A percentile compares a stretch with the other conserved stretches of the same genome.
phyloP scores from a whole-genome alignment of 805 yeast genomes.

The Yarrowia phangngaensis region DNA sequence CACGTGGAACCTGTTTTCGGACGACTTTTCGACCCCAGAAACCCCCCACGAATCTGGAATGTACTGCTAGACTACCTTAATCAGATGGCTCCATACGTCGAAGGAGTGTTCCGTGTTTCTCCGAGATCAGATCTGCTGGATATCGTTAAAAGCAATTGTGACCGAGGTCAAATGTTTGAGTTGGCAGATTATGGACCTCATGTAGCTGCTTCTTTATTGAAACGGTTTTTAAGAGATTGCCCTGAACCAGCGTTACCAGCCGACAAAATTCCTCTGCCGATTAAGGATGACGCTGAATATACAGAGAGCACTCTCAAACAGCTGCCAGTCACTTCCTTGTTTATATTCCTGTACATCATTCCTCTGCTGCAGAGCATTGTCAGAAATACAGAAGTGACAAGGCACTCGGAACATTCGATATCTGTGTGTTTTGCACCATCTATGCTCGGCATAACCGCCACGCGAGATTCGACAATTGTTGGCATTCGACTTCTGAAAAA shows the following conservation, averaged over 20 bases:
- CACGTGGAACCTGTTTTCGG: constrained; percentile 40
- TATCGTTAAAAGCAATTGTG: constrained; percentile 39
- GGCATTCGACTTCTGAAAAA: constrained; percentile 54
- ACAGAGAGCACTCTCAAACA: constrained; percentile 41
- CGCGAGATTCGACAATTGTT: constrained; percentile 48
- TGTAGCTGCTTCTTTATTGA: constrained; percentile 47
- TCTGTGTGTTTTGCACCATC: constrained; percentile 53
- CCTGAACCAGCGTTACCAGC: constrained; percentile 55
- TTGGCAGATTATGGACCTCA: constrained; percentile 56
- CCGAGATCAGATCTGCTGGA: constrained; percentile 34
- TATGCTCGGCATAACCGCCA: constrained; percentile 50
- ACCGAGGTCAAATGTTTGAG: constrained; percentile 52
- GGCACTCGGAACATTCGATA: constrained; percentile 42
- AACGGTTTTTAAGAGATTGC: constrained; percentile 49
- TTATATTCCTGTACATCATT: constrained; percentile 34
- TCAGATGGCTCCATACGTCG: constrained; percentile 22
- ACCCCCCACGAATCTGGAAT: constrained; percentile 39
- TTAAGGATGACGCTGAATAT: constrained; percentile 48
- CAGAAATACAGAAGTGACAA: constrained; percentile 40
- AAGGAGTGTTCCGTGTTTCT: constrained; percentile 32
- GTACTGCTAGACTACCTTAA: constrained; percentile 30
- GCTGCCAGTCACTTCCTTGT: constrained; percentile 22
- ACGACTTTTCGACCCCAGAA: constrained; percentile 31
- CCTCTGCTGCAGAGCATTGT: constrained; percentile 45
- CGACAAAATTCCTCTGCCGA: constrained; percentile 50